Percentiles rank a stretch among this genome's conserved stretches.
Conservation (phyloP, 1,139 yeast genomes). For the Hansenula sp. region DNA sequence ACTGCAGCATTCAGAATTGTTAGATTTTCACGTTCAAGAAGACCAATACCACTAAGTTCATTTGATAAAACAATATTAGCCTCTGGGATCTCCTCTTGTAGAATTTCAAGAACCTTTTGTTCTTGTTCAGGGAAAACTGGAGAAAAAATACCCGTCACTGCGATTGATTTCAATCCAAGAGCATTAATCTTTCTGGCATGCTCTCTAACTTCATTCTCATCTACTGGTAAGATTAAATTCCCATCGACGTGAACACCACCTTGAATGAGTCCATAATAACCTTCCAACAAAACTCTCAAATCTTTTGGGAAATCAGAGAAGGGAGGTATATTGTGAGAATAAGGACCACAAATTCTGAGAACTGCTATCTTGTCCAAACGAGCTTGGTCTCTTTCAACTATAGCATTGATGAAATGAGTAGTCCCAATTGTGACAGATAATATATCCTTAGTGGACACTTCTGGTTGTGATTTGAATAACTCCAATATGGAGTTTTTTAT, state of each 20-base stretch:
- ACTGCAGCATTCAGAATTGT: conserved; percentile 39
- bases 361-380: conserved; percentile 38
- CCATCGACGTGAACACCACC: conserved; percentile 42
- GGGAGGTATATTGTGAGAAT: conserved; percentile 31
- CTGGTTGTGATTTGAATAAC: conserved; percentile 21
- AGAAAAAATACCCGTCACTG: conserved; percentile 36
- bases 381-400: conserved; percentile 35
- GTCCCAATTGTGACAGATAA: conserved; percentile 39
- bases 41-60: conserved; percentile 35
- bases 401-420: conserved; percentile 42
- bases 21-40: conserved; percentile 39
- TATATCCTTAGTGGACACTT: conserved; percentile 24
- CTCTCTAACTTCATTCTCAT: conserved; percentile 27
- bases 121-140: conserved; percentile 34
- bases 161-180: conserved; percentile 29
- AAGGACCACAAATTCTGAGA: conserved; percentile 35
- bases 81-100: conserved; percentile 27
- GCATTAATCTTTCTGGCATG: conserved; percentile 28
- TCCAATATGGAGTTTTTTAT: conserved; percentile 31
- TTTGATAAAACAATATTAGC: conserved; percentile 33
- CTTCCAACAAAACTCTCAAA: conserved; percentile 27
- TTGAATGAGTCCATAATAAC: conserved; percentile 28
- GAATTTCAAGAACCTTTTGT: conserved; percentile 25
- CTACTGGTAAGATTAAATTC: conserved; percentile 26
- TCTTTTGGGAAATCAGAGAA: conserved; percentile 38